Evolutionary conservation across 176 grass and related monocot genomes (phyloP).

Genomic region (Avena insularis): DNA sequence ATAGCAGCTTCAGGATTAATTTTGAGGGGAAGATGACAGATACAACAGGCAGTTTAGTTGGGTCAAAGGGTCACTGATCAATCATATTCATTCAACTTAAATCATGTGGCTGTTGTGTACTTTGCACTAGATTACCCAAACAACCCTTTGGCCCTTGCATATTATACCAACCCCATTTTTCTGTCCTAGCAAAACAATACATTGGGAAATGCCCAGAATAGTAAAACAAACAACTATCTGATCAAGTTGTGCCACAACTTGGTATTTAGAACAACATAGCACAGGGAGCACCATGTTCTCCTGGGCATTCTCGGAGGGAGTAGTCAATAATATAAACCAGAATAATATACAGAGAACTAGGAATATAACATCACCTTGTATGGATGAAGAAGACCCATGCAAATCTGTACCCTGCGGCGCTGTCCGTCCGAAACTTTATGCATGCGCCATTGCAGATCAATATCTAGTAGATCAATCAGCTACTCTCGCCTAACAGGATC

Average conservation of each 20-base stretch:
- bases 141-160: background rate
- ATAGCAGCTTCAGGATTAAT: background rate
- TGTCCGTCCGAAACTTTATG: conserved; percentile 99
- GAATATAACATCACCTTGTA: conserved; percentile 75
- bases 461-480: conserved; percentile 91
- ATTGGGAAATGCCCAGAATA: background rate
- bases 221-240: conserved; percentile 2
- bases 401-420: conserved; percentile 93
- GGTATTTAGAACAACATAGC: background rate
- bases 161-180: background rate
- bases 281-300: too few species aligned
- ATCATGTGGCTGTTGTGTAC: background rate
- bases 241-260: conserved; percentile 12
- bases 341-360: conserved; percentile 14
- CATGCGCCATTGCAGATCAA: conserved; percentile 94
- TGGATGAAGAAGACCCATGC: conserved; percentile 97
- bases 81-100: background rate
- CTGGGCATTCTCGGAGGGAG: too few species aligned
- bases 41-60: background rate
- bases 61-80: background rate
- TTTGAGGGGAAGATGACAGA: background rate
- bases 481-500: conserved; percentile 91
- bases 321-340: background rate
- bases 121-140: background rate
- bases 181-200: background rate